Percentiles rank a stretch among this genome's conserved stretches.
Evolutionary conservation across 2,329 filamentous ascomycete genomes (phyloP).

Genomic region (Iodosphaeria phyllophila): DNA sequence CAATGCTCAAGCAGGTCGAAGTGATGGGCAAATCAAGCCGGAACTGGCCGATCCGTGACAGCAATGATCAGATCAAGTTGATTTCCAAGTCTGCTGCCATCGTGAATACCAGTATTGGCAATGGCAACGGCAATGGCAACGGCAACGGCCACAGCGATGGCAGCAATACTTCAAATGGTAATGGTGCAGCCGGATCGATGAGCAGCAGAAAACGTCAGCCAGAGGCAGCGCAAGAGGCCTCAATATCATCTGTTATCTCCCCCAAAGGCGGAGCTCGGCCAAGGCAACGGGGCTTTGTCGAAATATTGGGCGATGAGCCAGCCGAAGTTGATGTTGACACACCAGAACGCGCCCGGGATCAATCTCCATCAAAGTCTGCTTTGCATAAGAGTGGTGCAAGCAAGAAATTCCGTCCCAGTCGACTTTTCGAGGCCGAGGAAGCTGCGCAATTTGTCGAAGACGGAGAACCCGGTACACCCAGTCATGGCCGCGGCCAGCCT

Average conservation of each 20-base stretch:
- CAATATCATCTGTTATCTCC: slow-evolving; percentile 32
- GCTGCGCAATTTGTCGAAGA: slow-evolving; percentile 12
- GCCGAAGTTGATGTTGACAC: not conserved
- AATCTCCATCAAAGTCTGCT: slow-evolving; percentile 24
- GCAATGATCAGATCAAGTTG: slow-evolving; percentile 63
- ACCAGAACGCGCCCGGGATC: slow-evolving; percentile 18
- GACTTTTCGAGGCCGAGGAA: slow-evolving; percentile 44
- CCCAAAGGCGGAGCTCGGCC: slow-evolving; percentile 42
- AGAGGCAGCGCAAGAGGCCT: too few species aligned
- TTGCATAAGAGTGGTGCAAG: slow-evolving; percentile 33
- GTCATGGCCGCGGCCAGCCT: too few species aligned
- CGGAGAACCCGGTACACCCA: slow-evolving; percentile 22
- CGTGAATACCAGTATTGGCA: slow-evolving; percentile 16
- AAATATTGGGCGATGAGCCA: slow-evolving; percentile 45
- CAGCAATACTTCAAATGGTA: slow-evolving; percentile 40
- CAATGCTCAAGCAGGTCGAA: slow-evolving; percentile 85
- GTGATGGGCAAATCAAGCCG: slow-evolving; percentile 78
- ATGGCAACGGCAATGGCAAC: slow-evolving; percentile 17
- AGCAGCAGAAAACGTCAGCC: too few species aligned
- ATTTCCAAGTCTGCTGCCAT: slow-evolving; percentile 42
- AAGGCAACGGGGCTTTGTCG: slow-evolving; percentile 48
- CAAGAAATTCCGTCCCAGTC: slow-evolving; percentile 44
- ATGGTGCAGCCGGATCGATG: slow-evolving; percentile 53
- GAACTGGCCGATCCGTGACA: slow-evolving; percentile 90
- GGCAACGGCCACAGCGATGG: slow-evolving; percentile 32